Evolutionary conservation across 163 green algal species (phyloP).

Genomic region (Smithsoniella earleae): DNA sequence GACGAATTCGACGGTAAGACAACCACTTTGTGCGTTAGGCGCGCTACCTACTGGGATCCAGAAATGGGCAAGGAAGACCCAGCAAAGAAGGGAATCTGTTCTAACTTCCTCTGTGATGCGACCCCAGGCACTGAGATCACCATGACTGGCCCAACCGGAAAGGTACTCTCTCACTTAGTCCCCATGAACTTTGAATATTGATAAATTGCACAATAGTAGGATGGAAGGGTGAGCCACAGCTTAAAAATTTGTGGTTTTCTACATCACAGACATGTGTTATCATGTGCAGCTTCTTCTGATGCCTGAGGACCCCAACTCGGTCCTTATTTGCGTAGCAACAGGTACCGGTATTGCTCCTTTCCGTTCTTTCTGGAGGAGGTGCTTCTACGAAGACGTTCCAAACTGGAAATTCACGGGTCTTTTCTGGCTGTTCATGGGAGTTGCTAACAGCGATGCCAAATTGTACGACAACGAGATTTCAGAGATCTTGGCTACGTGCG

Average conservation of each 20-base stretch:
- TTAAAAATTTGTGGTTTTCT: background rate
- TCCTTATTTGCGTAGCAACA: conserved; percentile 94
- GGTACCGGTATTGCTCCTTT: conserved; percentile 98
- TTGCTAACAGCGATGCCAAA: conserved; percentile 92
- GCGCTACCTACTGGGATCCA: conserved; percentile 82
- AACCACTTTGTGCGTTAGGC: conserved; percentile 90
- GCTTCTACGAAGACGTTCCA: conserved; percentile 84
- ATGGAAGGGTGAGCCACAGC: background rate
- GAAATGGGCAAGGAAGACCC: conserved; percentile 88
- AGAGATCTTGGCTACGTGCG: conserved; percentile 31
- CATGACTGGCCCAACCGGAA: conserved; percentile 94
- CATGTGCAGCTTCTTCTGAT: conserved; percentile 62
- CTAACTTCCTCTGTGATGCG: conserved; percentile 97
- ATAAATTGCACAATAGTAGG: background rate
- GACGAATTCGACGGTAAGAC: conserved; percentile 94
- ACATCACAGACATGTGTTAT: no score
- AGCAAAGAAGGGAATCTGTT: conserved; percentile 99
- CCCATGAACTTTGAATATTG: background rate
- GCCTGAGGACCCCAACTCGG: conserved; percentile 72
- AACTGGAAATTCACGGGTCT: conserved; percentile 89
- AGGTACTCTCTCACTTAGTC: conserved; percentile 47
- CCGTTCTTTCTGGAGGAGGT: conserved; percentile 88
- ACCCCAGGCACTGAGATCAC: conserved; percentile 79
- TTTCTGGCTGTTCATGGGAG: conserved; percentile 98
- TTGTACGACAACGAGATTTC: conserved; percentile 96